Evolutionary conservation across 2,329 filamentous ascomycete species (phyloP).

Genomic region (Diaporthe velutina): DNA sequence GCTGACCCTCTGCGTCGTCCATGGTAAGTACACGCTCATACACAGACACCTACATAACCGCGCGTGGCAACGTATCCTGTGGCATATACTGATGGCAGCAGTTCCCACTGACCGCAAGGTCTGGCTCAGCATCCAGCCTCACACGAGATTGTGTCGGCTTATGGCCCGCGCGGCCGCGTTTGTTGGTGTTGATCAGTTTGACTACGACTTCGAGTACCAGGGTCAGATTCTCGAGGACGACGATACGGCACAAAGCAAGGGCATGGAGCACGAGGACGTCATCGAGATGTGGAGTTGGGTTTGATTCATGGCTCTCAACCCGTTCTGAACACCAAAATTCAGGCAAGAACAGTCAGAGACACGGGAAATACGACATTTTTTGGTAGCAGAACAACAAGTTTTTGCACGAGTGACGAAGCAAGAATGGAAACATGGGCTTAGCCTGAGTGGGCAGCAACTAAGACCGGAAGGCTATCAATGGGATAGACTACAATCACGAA

Average conservation of each 20-base stretch:
- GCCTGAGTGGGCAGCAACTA: not conserved
- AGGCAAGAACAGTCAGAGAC: not conserved
- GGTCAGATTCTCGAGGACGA: not conserved
- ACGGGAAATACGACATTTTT: not conserved
- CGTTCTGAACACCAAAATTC: not conserved
- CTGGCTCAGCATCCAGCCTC: not conserved
- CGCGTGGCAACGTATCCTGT: not conserved
- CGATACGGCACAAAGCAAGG: not conserved
- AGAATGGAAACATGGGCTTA: not conserved
- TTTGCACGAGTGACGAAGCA: not conserved
- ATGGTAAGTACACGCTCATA: not conserved
- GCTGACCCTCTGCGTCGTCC: not conserved
- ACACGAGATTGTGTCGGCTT: not conserved
- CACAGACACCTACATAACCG: not conserved
- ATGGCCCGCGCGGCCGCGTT: not conserved
- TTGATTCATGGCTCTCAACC: not conserved
- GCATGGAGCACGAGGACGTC: not conserved
- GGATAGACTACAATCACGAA: no score
- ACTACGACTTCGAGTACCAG: not conserved
- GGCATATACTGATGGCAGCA: not conserved
- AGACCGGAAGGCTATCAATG: no score
- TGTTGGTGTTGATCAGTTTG: not conserved
- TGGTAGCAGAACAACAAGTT: not conserved
- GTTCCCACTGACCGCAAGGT: not conserved
- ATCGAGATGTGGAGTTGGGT: not conserved